A percentile compares a stretch with the other conserved stretches of the same genome.
Conservation (phyloP, 2,329 filamentous ascomycete species). For the Beauveria brongniartii region DNA sequence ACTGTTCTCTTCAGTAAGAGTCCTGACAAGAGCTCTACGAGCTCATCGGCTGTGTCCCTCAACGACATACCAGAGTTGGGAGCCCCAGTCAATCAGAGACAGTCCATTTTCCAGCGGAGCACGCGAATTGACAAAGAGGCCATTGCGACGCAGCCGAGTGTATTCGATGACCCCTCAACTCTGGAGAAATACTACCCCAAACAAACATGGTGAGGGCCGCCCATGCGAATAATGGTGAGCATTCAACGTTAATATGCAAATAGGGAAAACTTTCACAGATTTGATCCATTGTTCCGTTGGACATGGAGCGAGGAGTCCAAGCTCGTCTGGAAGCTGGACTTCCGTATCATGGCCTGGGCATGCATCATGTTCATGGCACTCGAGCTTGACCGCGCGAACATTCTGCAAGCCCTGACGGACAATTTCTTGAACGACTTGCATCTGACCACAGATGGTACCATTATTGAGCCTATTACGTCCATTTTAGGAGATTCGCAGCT, state of each 20-base stretch:
- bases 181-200: slow-evolving; percentile 28
- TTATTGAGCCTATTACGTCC: too few species aligned
- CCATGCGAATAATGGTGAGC: too few species aligned
- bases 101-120: slow-evolving; percentile 26
- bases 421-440: slow-evolving; percentile 36
- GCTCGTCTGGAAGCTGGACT: slow-evolving; percentile 32
- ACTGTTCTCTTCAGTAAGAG: slow-evolving; percentile 10
- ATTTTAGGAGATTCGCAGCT: not conserved
- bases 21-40: slow-evolving; percentile 2
- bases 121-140: slow-evolving; percentile 23
- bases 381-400: slow-evolving; percentile 41
- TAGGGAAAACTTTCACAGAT: slow-evolving; percentile 37
- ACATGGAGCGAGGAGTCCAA: slow-evolving; percentile 31
- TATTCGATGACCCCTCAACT: slow-evolving; percentile 30
- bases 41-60: slow-evolving; percentile 11
- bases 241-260: not conserved
- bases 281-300: slow-evolving; percentile 37
- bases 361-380: slow-evolving; percentile 35
- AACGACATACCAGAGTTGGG: slow-evolving; percentile 22
- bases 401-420: slow-evolving; percentile 39
- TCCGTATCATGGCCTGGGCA: slow-evolving; percentile 37
- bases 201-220: slow-evolving; percentile 15
- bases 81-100: slow-evolving; percentile 19
- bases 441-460: slow-evolving; percentile 32
- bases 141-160: slow-evolving; percentile 29